Evolutionary conservation across 345 rosid genomes (phyloP).

Genomic region (Iberis pinnata): DNA sequence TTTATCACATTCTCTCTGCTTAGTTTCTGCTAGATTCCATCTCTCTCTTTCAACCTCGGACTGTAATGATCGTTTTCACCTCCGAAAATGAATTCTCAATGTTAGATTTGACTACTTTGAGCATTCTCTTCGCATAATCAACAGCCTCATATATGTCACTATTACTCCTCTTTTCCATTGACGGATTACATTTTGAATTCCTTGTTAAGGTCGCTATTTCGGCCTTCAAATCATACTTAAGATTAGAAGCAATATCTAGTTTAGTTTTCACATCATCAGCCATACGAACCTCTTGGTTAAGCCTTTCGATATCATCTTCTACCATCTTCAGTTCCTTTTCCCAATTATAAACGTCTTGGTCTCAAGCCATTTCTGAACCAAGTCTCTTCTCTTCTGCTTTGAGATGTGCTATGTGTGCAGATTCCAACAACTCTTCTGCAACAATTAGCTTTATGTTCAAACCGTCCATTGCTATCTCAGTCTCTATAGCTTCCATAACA

Average conservation of each 20-base stretch:
- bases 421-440: slow-evolving; percentile 65
- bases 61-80: too few relatives aligned
- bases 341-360: slow-evolving; percentile 61
- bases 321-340: slow-evolving; percentile 80
- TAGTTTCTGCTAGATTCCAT: too few relatives aligned
- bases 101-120: too few relatives aligned
- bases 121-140: too few relatives aligned
- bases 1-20: too few relatives aligned
- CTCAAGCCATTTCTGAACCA: slow-evolving; percentile 65
- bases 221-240: too few relatives aligned
- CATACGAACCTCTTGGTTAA: slow-evolving; percentile 53
- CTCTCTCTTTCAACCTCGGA: too few relatives aligned
- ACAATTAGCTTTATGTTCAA: slow-evolving; percentile 72
- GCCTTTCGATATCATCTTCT: slow-evolving; percentile 69
- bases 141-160: too few relatives aligned
- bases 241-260: slow-evolving; percentile 54
- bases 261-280: slow-evolving; percentile 72
- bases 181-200: too few relatives aligned
- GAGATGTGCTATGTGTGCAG: slow-evolving; percentile 75
- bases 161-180: too few relatives aligned
- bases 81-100: too few relatives aligned
- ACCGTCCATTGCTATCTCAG: slow-evolving; percentile 73
- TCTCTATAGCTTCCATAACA: slow-evolving; percentile 55
- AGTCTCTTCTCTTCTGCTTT: slow-evolving; percentile 82
- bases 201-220: too few relatives aligned